Evolutionary conservation across 192 early-diverging fungal genomes (phyloP), one percentile per base, ranked within the genome.

Genomic region (Coemansia aciculifera): DNA sequence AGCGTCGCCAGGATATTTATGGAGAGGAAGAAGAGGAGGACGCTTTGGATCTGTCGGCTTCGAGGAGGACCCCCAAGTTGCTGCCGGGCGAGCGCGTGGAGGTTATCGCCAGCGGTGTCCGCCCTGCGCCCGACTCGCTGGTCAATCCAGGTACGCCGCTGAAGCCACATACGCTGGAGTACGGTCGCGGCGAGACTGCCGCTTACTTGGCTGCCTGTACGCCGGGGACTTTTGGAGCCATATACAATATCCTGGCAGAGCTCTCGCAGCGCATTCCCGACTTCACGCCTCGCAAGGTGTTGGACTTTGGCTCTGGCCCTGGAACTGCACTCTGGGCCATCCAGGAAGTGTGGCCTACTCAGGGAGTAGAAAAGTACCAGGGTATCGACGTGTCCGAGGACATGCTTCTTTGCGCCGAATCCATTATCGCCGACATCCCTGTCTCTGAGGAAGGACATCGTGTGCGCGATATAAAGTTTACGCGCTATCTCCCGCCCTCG

Each of bases 301-400:
- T 94, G 62, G 94, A 96, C 77, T 94, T 94, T 77, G 94, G 91
- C 23, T 86, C 86, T 0, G 94, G 94, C 5, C 91, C 94, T 2
- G 94, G 89, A n/a, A 89, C 91, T 5, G 91, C 84, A 6, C 81
- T 94, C 23, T 96, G 93, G 91, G 92, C 90, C 8, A 77, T 86
- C 12, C 83, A 88, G 51, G 82, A 89, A 19, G 71, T 86, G 8
- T 94, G 87, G 81, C 43, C 68, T 2, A 29, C 49, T 15, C 10
- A 52, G 24, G 34, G 63, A 1, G 23, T 92, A 1, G 43, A 86
- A 6, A 63, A 52, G 21, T 89, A 78, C 46, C 77, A 82, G 6
- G 92, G 90, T 10, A 80, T 96, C 15, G 94, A 96, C 65, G 72
- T 90, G 10, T 93, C 91, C 1, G 87, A 92, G 66, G 72, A 81